Base-by-base conservation (phyloP, 1,284 basidiomycete genomes). In the Puccinia triticina region DNA sequence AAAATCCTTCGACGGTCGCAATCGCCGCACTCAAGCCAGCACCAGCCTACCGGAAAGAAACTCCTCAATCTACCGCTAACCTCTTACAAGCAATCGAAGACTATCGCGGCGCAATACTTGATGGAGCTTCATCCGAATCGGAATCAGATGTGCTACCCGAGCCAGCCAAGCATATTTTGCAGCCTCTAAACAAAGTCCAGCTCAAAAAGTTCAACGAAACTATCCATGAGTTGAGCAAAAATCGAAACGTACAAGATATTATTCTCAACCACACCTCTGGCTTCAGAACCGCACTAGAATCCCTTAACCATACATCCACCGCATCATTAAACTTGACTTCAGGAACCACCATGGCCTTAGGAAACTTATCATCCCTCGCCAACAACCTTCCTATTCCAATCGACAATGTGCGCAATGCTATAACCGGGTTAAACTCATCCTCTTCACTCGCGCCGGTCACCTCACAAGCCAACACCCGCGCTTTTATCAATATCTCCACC, bases 71-170 rank as follows among this genome's bases (percentile, higher is more conserved):
- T 34, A 73, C 53, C 16, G 26, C 26, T 29, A 37, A 37, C 18
- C 53, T 73, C 8, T 40, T 73, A 23, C 48, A 37, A 55, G 48
- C 71, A 34, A 73, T 48, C 66, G 43, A 29, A 29, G 43, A 69
- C 34, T 69, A 69, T 48, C 66, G n/a, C 21, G 66, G 14, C 10
- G 66, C 66, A 8, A 18, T 69, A 12, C 1, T 40, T 1, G 64
- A 18, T 2, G 43, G 32, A 40, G 10, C 5, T 32, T 46, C 66
- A 46, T 7, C 37, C n/a, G 18, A 46, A n/a, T 37, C 61, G 18
- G 61, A 4, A 43, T 43, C 40, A 29, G 29, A 7, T 16, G 32
- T 32, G 14, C 1, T 0, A 12, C n/a, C 57, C 10, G 26, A 29
- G 3, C 61, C 3, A 32, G 7, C 59, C 0, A 2, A 61, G 10